Conservation (phyloP, 768 basidiomycete species). For the Tulasnella sp. region DNA sequence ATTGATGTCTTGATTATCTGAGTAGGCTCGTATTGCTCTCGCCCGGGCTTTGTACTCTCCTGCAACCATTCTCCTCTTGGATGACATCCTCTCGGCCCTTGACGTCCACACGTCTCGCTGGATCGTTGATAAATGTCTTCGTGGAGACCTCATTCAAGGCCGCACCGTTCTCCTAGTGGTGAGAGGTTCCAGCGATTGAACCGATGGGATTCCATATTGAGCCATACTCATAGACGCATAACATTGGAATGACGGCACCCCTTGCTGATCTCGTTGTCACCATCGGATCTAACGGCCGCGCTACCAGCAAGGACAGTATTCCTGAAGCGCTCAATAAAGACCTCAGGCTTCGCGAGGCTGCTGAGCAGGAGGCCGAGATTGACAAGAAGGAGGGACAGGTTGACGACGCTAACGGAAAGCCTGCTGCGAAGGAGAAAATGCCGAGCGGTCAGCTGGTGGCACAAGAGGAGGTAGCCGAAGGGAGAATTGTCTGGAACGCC, state of each 20-base stretch:
- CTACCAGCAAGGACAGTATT: constrained; percentile 40
- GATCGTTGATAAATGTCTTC: constrained; percentile 34
- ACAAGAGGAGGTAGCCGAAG: constrained; percentile 51
- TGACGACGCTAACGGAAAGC: constrained; percentile 25
- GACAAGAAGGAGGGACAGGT: constrained; percentile 26
- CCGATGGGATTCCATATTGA: not conserved
- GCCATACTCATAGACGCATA: constrained; percentile 37
- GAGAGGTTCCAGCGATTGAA: constrained; percentile 1
- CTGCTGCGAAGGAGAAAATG: constrained; percentile 12
- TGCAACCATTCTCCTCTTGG: constrained; percentile 56
- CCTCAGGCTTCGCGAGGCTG: constrained; percentile 26
- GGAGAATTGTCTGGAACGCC: constrained; percentile 45
- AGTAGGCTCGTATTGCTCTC: constrained; percentile 38
- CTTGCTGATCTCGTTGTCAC: constrained; percentile 50
- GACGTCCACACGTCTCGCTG: constrained; percentile 46
- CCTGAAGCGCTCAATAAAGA: constrained; percentile 38
- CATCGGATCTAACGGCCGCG: constrained; percentile 42
- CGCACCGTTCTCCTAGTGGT: constrained; percentile 31
- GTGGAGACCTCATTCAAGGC: constrained; percentile 27
- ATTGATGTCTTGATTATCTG: too few relatives aligned
- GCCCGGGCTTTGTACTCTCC: constrained; percentile 50
- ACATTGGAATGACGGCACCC: constrained; percentile 42
- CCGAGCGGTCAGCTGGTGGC: constrained; percentile 49
- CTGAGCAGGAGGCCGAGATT: constrained; percentile 20
- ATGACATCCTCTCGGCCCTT: constrained; percentile 59